Percentiles rank a stretch among this genome's conserved stretches.
phyloP scores from a whole-genome alignment of 352 stramenopile genomes.

The Pythium pyrilobum region DNA sequence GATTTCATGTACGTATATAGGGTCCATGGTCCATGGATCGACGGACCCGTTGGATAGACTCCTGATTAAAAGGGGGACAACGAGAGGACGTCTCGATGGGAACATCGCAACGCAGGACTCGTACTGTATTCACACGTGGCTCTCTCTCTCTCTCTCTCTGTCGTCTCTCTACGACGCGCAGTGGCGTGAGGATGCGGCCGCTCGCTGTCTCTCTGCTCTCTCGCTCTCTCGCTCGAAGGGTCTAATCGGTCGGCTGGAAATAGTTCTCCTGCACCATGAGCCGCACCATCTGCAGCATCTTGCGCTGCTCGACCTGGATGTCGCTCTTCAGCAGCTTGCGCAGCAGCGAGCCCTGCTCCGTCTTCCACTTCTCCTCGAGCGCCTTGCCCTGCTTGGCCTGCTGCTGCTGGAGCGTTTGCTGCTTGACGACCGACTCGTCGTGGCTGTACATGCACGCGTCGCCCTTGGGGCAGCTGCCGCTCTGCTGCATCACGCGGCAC shows the following conservation, averaged over 20 bases:
- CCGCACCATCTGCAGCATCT: conserved; percentile 76
- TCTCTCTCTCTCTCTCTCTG: too few relatives aligned
- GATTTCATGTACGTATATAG: too few relatives aligned
- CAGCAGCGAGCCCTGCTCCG: conserved; percentile 60
- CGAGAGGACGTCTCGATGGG: too few relatives aligned
- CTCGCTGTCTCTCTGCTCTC: too few relatives aligned
- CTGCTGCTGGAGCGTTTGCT: conserved; percentile 23
- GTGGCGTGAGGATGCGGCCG: too few relatives aligned
- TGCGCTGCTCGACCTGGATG: conserved; percentile 56
- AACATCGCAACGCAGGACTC: too few relatives aligned
- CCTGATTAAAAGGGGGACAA: too few relatives aligned
- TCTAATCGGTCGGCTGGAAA: conserved; percentile 22
- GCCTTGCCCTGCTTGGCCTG: conserved; percentile 33
- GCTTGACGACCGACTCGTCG: conserved; percentile 29
- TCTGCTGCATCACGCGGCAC: conserved; percentile 53
- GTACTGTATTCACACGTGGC: too few relatives aligned
- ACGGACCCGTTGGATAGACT: too few relatives aligned
- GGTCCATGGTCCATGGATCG: too few relatives aligned
- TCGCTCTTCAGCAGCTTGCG: conserved; percentile 73
- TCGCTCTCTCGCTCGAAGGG: background rate
- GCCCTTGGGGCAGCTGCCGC: conserved; percentile 49
- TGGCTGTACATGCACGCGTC: conserved; percentile 61
- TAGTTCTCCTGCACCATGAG: conserved; percentile 55
- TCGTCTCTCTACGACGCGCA: too few relatives aligned
- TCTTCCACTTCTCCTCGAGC: conserved; percentile 57